Conservation (phyloP, 495 filamentous ascomycete genomes). For the Penicillium verhagenii region DNA sequence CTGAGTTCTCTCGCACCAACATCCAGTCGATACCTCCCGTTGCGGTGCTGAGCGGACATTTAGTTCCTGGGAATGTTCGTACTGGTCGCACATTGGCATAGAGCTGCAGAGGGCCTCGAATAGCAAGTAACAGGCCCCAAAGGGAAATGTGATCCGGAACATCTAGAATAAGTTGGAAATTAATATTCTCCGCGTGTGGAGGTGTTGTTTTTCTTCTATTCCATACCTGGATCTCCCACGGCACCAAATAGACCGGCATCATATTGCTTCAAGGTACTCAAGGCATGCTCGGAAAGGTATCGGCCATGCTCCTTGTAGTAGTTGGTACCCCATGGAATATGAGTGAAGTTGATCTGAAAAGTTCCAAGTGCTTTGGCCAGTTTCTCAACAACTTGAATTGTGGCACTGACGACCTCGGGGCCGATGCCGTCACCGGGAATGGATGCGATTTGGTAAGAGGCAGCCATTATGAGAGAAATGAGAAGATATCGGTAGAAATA, state of each 20-base stretch:
- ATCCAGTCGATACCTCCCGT: constrained; percentile 46
- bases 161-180: constrained; percentile 25
- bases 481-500: neutral
- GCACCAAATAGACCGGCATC: constrained; percentile 49
- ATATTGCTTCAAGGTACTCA: constrained; percentile 37
- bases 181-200: no score
- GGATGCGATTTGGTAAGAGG: constrained; percentile 35
- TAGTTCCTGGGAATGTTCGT: constrained; percentile 41
- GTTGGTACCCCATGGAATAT: constrained; percentile 41
- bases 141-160: constrained; percentile 53
- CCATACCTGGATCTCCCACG: constrained; percentile 40
- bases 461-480: constrained; percentile 4
- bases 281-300: constrained; percentile 41
- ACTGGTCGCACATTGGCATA: constrained; percentile 53
- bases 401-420: constrained; percentile 38
- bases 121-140: constrained; percentile 49
- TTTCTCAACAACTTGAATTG: constrained; percentile 34
- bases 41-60: constrained; percentile 40
- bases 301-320: constrained; percentile 41
- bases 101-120: constrained; percentile 49
- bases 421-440: constrained; percentile 48
- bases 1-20: constrained; percentile 50
- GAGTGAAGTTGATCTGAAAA: constrained; percentile 37
- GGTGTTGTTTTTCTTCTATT: neutral
- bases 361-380: constrained; percentile 30